Conservation (phyloP, 2,329 filamentous ascomycete species). For the Dactylonectria macrodidyma region DNA sequence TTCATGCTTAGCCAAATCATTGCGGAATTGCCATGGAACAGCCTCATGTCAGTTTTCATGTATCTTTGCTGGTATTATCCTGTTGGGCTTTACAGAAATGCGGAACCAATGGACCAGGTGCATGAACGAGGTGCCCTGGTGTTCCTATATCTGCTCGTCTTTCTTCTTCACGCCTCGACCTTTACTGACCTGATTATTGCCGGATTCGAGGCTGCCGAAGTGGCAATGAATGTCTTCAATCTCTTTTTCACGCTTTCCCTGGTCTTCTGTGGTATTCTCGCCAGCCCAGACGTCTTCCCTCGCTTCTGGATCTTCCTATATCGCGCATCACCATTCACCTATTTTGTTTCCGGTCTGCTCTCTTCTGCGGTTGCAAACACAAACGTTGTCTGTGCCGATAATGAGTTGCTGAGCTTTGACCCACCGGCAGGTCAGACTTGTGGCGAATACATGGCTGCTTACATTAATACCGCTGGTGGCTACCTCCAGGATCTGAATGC, state of each 20-base stretch:
- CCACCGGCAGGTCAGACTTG: conserved; percentile 73
- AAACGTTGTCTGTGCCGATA: conserved; percentile 74
- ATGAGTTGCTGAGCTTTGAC: conserved; percentile 79
- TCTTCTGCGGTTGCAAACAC: conserved; percentile 79
- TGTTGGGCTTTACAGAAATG: conserved; percentile 74
- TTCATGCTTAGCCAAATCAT: conserved; percentile 77
- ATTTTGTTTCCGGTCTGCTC: conserved; percentile 81
- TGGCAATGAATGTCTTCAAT: conserved; percentile 76
- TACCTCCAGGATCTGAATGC: conserved; percentile 66
- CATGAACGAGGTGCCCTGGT: conserved; percentile 73
- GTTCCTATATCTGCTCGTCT: conserved; percentile 74
- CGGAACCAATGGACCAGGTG: conserved; percentile 63
- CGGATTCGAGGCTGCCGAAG: conserved; percentile 75
- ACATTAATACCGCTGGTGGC: conserved; percentile 65
- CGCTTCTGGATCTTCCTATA: conserved; percentile 69
- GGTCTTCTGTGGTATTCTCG: conserved; percentile 49
- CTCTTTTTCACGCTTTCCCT: conserved; percentile 75
- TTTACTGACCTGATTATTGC: conserved; percentile 77
- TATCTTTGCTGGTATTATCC: conserved; percentile 81
- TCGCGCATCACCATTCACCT: conserved; percentile 85
- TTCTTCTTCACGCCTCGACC: conserved; percentile 77
- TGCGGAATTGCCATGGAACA: conserved; percentile 81
- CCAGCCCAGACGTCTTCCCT: conserved; percentile 64
- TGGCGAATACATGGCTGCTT: conserved; percentile 68
- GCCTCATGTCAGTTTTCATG: conserved; percentile 73